Percentiles rank a stretch among this genome's conserved stretches.
Evolutionary conservation across 345 rosid species (phyloP).

Genomic region (Melastoma malabathricum): DNA sequence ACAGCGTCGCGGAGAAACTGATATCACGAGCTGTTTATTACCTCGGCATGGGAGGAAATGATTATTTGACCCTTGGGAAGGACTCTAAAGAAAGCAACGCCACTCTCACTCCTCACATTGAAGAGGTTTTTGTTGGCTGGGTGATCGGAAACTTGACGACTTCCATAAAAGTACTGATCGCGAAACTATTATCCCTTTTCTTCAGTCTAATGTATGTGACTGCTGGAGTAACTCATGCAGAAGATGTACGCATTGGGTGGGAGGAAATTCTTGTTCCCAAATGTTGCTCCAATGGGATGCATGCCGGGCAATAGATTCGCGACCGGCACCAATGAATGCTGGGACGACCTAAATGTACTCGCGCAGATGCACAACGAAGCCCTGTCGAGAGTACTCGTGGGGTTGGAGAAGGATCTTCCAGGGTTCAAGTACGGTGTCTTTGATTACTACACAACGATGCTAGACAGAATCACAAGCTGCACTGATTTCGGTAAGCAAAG

Average conservation of each 20-base stretch:
- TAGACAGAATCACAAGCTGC: conserved; percentile 3
- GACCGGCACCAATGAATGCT: conserved; percentile 1
- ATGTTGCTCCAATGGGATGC: conserved; percentile 20
- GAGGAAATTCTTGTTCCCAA: conserved; percentile 12
- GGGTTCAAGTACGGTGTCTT: conserved; percentile 12
- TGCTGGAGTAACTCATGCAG: conserved; percentile 1
- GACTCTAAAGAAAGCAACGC: background rate
- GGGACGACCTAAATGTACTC: background rate
- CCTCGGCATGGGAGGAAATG: conserved; percentile 14
- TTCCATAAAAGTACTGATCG: conserved; percentile 8
- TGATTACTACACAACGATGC: conserved; percentile 7
- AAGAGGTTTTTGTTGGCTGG: conserved; percentile 1
- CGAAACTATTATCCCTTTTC: too few relatives aligned
- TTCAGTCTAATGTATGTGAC: too few relatives aligned
- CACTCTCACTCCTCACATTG: background rate
- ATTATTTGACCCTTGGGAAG: conserved; percentile 2
- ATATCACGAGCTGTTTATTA: conserved; percentile 11
- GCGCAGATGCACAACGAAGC: conserved; percentile 15
- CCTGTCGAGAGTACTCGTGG: conserved; percentile 9
- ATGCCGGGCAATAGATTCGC: conserved; percentile 5
- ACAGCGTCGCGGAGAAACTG: background rate
- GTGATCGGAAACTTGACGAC: conserved; percentile 12
- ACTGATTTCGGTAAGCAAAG: conserved; percentile 1
- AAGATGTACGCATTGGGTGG: conserved; percentile 8
- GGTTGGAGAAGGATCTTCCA: conserved; percentile 2